A percentile compares a stretch with the other conserved stretches of the same genome.
Conservation (phyloP, 176 grass and related monocot species). For the Coix lacrymajobi region DNA sequence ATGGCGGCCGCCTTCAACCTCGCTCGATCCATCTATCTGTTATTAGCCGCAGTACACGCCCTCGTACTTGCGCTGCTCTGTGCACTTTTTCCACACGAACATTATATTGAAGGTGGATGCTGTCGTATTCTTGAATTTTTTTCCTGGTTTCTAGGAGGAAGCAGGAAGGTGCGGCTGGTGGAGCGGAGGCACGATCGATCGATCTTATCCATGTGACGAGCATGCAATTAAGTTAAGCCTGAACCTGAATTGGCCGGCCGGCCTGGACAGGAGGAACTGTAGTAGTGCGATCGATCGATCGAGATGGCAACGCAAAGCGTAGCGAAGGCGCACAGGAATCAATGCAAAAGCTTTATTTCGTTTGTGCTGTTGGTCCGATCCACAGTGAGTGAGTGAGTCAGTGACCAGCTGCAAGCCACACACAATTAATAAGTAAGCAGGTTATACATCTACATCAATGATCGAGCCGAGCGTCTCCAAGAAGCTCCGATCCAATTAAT, state of each 20-base stretch:
- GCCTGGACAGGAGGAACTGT: too few species aligned
- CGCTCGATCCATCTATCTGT: too few species aligned
- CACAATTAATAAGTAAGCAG: too few species aligned
- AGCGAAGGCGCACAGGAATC: background rate
- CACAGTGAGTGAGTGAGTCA: too few species aligned
- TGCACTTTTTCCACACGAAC: background rate
- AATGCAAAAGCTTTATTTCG: background rate
- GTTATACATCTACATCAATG: background rate
- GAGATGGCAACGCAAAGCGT: background rate
- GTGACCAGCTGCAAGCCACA: background rate
- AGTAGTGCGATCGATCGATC: background rate
- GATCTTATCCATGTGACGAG: background rate
- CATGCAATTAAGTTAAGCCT: background rate
- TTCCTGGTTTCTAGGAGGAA: background rate
- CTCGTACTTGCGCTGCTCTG: background rate
- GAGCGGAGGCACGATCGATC: background rate
- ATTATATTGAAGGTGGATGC: background rate
- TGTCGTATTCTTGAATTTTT: background rate
- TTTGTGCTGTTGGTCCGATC: too few species aligned
- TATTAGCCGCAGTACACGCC: background rate
- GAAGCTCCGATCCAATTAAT: background rate
- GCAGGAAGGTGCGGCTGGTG: too few species aligned
- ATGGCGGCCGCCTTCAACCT: too few species aligned
- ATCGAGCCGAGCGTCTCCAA: background rate
- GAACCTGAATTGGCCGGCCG: background rate